Evolutionary conservation across 2,329 filamentous ascomycete species (phyloP), one percentile per base, ranked within the genome.

Genomic region (Penicillium capsulatum): DNA sequence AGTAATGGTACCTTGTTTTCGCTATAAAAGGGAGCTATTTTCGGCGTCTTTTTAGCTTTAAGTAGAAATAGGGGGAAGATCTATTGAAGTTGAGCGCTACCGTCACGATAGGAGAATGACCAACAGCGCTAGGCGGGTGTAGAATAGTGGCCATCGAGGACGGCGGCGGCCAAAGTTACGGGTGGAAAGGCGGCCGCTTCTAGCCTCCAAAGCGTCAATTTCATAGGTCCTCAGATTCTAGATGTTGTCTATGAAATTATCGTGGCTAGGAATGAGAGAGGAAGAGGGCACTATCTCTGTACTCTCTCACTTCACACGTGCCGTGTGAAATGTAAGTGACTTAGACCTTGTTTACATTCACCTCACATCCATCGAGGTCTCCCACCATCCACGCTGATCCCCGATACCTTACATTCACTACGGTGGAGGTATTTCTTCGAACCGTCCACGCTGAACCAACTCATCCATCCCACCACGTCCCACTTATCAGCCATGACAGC

Each of bases 151-250:
- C 26, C 17, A 24, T 39, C 19, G 22, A 17, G 34, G 44, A 17
- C 24, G 28, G 34, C 31, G 32, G 16, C 8, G 15, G n/a, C 31
- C 20, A 48, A 47, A 50, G 16, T 44, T 51, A 53, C 42, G 35
- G 28, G 32, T 36, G 36, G 33, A 44, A 33, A 54, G 43, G 41
- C 30, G 30, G 42, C 46, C 38, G 46, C 50, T 50, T 47, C 43
- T 48, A 37, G 46, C 44, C 24, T 38, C 42, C 34, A 38, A 44
- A 41, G 47, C 42, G 34, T 49, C 42, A 13, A 37, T 48, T 48
- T 48, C 46, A 48, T 42, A 45, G 44, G 44, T 45, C 40, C 48
- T 34, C 31, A 51, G 31, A 49, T 51, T 50, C 47, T 50, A 49
- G 26, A 17, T 48, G 44, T 46, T 41, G 42, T 34, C 19, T 9